Evolutionary conservation across 768 basidiomycete genomes (phyloP).

Genomic region (Mycena kentingensis): DNA sequence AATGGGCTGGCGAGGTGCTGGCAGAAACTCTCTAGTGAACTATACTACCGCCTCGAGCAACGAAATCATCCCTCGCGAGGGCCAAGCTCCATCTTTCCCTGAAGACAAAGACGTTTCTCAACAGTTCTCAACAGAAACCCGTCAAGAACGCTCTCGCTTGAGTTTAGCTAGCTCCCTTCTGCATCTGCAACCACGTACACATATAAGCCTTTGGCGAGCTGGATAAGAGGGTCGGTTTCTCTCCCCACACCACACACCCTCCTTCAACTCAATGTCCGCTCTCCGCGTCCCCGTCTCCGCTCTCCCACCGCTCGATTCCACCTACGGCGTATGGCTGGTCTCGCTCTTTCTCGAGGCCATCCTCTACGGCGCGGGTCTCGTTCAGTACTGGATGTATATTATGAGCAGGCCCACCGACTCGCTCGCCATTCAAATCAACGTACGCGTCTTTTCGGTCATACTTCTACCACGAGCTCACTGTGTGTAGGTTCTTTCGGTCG

Average conservation of each 20-base stretch:
- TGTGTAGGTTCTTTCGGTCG: neutral
- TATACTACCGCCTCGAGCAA: too few species aligned
- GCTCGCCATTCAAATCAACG: neutral
- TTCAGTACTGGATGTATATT: constrained; percentile 12
- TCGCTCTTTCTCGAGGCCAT: constrained; percentile 9
- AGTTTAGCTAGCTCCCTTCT: too few species aligned
- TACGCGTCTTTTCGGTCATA: neutral
- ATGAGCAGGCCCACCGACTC: constrained; percentile 1
- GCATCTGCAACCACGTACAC: too few species aligned
- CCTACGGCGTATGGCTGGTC: constrained; percentile 17
- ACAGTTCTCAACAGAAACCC: too few species aligned
- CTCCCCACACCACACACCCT: neutral
- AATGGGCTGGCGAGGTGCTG: too few species aligned
- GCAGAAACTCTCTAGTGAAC: too few species aligned
- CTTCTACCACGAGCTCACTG: neutral
- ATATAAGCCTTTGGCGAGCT: too few species aligned
- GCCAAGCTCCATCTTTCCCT: too few species aligned
- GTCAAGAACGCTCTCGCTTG: too few species aligned
- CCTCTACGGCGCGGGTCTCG: constrained; percentile 13
- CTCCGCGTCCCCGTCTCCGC: neutral
- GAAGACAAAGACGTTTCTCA: too few species aligned
- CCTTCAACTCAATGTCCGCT: neutral
- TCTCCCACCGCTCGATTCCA: constrained; percentile 5
- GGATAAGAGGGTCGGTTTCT: too few species aligned
- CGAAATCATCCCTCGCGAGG: too few species aligned